Conservation (phyloP, 139 green algal genomes). For the Chlamydomonas eustigma region DNA sequence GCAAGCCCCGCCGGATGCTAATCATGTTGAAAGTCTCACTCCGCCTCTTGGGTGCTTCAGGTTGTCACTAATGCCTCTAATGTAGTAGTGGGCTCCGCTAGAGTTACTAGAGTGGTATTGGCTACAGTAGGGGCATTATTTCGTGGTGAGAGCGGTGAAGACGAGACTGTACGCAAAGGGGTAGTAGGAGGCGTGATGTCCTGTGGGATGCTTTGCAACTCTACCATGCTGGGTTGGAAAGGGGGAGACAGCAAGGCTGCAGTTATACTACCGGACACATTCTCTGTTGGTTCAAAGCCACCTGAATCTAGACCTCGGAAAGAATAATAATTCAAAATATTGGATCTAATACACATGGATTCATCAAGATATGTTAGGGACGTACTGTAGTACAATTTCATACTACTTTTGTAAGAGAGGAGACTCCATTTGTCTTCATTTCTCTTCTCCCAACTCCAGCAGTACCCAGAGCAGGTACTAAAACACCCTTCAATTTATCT, state of each 20-base stretch:
- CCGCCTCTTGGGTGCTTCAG: no score
- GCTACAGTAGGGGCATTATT: not conserved
- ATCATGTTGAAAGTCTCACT: no score
- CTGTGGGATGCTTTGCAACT: conserved; percentile 22
- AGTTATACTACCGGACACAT: conserved; percentile 12
- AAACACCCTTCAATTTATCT: no score
- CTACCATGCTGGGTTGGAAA: conserved; percentile 22
- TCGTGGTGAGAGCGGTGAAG: conserved; percentile 3
- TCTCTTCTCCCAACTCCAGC: no score
- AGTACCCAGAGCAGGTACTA: no score
- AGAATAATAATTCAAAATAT: not conserved
- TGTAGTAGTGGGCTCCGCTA: conserved; percentile 5
- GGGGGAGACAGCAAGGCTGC: conserved; percentile 11
- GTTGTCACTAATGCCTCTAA: conserved; percentile 24
- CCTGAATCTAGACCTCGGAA: not conserved
- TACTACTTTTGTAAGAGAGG: no score
- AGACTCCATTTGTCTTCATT: no score
- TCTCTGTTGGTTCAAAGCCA: conserved; percentile 2
- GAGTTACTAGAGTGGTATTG: not conserved
- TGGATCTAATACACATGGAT: no score
- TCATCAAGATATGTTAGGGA: no score
- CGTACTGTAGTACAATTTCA: no score
- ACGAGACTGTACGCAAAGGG: conserved; percentile 9
- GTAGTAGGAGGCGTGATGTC: conserved; percentile 16
- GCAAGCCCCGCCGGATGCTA: no score